A percentile compares a stretch with the other conserved stretches of the same genome.
phyloP scores from a whole-genome alignment of 164 flowering plant species.

The Vitis amurensis region DNA sequence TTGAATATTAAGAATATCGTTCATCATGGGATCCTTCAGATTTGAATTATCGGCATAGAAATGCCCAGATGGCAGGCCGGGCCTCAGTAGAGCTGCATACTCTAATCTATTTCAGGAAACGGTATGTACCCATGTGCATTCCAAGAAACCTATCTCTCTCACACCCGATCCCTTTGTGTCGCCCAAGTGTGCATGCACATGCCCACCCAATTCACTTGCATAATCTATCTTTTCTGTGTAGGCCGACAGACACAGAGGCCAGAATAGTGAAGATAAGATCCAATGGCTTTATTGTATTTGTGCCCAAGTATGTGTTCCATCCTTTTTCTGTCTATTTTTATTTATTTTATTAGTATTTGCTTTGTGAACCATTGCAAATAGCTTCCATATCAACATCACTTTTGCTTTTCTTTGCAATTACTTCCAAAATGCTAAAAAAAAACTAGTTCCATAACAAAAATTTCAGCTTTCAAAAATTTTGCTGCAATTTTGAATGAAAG shows the following conservation, averaged over 20 bases:
- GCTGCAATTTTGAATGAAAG: too few species aligned
- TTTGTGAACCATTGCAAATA: too few species aligned
- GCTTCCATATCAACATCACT: too few species aligned
- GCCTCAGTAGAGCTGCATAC: slow-evolving; percentile 98
- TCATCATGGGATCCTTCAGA: slow-evolving; percentile 43
- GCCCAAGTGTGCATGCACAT: not conserved
- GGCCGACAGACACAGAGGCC: slow-evolving; percentile 93
- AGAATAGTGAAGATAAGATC: slow-evolving; percentile 93
- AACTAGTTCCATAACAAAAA: too few species aligned
- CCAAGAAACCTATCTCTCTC: slow-evolving; percentile 4
- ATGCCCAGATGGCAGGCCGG: slow-evolving; percentile 98
- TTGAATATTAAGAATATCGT: not conserved
- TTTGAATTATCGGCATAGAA: slow-evolving; percentile 93
- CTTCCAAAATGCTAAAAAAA: too few species aligned
- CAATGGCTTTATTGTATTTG: slow-evolving; percentile 95
- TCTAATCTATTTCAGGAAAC: slow-evolving; percentile 77
- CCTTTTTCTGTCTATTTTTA: not conserved
- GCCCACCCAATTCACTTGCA: not conserved
- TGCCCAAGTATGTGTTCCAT: slow-evolving; percentile 73
- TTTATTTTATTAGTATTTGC: not conserved
- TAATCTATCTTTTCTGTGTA: slow-evolving; percentile 34
- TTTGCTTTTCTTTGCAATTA: too few species aligned
- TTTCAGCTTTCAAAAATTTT: too few species aligned
- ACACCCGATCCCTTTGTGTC: slow-evolving; percentile 6
- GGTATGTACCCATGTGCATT: slow-evolving; percentile 38